Evolutionary conservation across 129 eudicot genomes (phyloP).

Genomic region (Apium graveolens): DNA sequence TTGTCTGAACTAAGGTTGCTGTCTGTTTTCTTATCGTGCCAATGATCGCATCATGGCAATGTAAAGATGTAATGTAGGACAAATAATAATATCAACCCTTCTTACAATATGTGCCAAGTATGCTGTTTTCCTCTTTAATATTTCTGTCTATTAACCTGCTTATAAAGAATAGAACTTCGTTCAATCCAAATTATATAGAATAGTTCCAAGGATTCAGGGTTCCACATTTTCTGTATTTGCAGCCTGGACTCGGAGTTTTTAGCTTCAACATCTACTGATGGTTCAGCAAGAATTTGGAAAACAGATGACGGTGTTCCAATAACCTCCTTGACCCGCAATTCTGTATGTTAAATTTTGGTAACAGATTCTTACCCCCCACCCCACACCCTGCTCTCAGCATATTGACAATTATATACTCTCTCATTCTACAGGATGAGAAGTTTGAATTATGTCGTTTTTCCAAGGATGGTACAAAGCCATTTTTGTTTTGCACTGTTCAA

Average conservation of each 20-base stretch:
- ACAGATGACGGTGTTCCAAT: constrained; percentile 75
- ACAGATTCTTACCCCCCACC: not conserved
- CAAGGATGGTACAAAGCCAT: constrained; percentile 89
- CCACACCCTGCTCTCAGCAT: constrained; percentile 13
- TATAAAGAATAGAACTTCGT: not conserved
- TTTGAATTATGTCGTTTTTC: constrained; percentile 92
- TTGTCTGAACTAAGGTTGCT: not conserved
- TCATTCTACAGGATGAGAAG: constrained; percentile 60
- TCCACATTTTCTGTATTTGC: constrained; percentile 20
- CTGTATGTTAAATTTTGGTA: constrained; percentile 37
- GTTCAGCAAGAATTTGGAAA: constrained; percentile 95
- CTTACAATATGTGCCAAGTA: not conserved
- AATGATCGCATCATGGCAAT: not conserved
- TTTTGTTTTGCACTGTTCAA: constrained; percentile 77
- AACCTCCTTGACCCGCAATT: constrained; percentile 60
- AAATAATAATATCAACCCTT: not conserved
- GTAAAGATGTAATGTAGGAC: not conserved
- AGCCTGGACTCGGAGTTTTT: constrained; percentile 94
- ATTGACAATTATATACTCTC: constrained; percentile 8
- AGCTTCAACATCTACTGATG: constrained; percentile 95
- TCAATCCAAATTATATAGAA: not conserved
- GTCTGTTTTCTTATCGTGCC: not conserved
- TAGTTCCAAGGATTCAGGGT: not conserved
- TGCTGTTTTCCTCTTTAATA: not conserved
- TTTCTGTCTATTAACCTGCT: not conserved